These are phyloP conservation scores for Chytriomyces hyalinus DNA, from an alignment of 192 early-diverging fungal genomes.

Conservation along the genomic window DNA sequence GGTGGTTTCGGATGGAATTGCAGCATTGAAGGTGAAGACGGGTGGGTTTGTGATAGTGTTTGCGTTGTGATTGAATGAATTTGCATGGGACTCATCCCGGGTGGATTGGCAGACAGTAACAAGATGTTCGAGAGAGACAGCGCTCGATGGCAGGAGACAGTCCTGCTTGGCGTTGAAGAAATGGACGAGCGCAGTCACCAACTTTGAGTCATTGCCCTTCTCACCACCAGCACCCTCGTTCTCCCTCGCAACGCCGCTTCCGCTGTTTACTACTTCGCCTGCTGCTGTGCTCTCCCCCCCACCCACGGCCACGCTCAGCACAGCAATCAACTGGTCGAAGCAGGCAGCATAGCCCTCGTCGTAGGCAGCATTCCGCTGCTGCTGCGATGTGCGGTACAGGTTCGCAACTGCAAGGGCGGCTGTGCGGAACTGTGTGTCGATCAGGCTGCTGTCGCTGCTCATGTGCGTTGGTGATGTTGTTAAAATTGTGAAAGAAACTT, in stretches of 20 bases:
- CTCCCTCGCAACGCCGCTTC: not conserved
- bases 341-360: constrained; percentile 19
- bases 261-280: not conserved
- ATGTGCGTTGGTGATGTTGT: not conserved
- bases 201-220: not conserved
- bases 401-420: constrained; percentile 26
- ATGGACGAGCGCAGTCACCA: not conserved
- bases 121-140: not conserved
- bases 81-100: not conserved
- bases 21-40: constrained; percentile 7
- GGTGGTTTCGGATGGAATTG: not conserved
- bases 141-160: not conserved
- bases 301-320: not conserved
- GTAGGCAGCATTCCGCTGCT: not conserved
- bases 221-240: too few species aligned
- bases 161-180: constrained; percentile 13
- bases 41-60: not conserved
- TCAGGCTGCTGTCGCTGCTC: not conserved
- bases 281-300: not conserved
- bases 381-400: constrained; percentile 8
- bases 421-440: constrained; percentile 13
- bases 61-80: not conserved
- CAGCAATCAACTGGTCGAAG: constrained; percentile 5
- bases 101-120: not conserved
- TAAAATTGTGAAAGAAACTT: not conserved